Base-by-base conservation (phyloP, 306 rosid genomes). In the Cucumis melo region DNA sequence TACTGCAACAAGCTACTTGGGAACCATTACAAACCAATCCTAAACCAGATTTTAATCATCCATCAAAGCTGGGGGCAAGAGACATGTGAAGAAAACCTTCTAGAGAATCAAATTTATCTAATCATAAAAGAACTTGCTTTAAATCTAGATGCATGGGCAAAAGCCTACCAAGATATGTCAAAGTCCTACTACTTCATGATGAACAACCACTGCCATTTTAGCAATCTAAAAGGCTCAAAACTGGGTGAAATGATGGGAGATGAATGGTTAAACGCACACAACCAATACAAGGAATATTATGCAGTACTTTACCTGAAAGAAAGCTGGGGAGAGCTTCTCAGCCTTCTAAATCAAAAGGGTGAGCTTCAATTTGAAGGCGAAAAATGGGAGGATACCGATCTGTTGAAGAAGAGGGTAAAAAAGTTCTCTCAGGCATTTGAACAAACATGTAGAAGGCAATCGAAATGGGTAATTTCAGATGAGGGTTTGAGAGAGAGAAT, bases 181-280 rank as follows among this genome's bases (percentile, higher is more conserved):
- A 78, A 88, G 41, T 86, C 97, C 58, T 90, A 88, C 84, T 67
- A 87, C 57, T 94, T 92, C 83, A 94, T 94, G 96, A 94, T 94
- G 98, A 94, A 92, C 73, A 90, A 92, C 63, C 98, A 94, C 76
- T 92, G 91, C 61, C 91, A 92, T 82, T 89, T 94, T 76, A 73
- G 82, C 82, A 87, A 84, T 62, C 79, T 90, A 73, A 87, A 70
- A 82, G 97, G 89, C 58, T 87, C 90, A 64, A 74, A 72, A 80
- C 87, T 92, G 19, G 97, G 99, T 17, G 85, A 84, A 24, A 74
- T 87, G 85, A 89, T 92, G 97, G 97, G 99, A 39, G 89, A 90
- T 29, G 78, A 90, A 58, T 92, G 98, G 99, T 78, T 95, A 78
- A 75, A 51, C 65, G 91, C 93, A 74, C 93, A 95, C 78, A 91